Evolutionary conservation across 176 grass and related monocot species (phyloP).

Genomic region (Raddia guianensis): DNA sequence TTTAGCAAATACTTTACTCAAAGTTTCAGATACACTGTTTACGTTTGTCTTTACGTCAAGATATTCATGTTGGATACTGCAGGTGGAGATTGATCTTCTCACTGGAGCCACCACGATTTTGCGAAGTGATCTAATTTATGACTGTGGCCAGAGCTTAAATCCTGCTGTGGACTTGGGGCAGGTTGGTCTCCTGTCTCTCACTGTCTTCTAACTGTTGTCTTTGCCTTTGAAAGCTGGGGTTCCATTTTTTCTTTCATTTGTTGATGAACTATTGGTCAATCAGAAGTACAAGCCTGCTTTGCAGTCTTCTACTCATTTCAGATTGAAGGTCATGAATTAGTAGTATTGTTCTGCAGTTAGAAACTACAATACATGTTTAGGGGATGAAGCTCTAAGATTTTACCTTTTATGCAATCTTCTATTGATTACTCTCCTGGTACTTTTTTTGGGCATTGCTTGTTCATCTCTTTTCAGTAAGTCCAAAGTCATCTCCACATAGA

Average conservation of each 20-base stretch:
- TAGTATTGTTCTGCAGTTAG: neutral
- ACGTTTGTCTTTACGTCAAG: neutral
- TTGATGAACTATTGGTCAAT: neutral
- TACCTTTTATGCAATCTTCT: neutral
- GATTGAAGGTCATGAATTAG: conserved; percentile 7
- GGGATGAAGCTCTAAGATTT: neutral
- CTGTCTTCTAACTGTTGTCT: neutral
- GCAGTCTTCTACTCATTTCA: conserved; percentile 11
- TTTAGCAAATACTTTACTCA: neutral
- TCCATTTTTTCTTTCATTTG: neutral
- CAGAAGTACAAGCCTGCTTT: conserved; percentile 1
- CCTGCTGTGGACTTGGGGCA: conserved; percentile 92
- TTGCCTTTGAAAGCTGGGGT: neutral
- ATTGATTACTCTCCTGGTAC: neutral
- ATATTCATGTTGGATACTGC: conserved; percentile 34
- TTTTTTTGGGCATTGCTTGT: conserved; percentile 2
- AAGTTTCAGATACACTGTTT: conserved; percentile 13
- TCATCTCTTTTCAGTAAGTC: neutral
- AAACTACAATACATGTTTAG: conserved; percentile 2
- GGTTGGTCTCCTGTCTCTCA: conserved; percentile 48
- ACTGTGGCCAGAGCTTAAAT: conserved; percentile 96
- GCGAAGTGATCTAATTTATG: conserved; percentile 82
- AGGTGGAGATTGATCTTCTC: conserved; percentile 97
- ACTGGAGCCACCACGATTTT: conserved; percentile 82
- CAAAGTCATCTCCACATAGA: neutral